A percentile compares a stretch with the other conserved stretches of the same genome.
Conservation (phyloP, 306 rosid species). For the Malus sieversii region DNA sequence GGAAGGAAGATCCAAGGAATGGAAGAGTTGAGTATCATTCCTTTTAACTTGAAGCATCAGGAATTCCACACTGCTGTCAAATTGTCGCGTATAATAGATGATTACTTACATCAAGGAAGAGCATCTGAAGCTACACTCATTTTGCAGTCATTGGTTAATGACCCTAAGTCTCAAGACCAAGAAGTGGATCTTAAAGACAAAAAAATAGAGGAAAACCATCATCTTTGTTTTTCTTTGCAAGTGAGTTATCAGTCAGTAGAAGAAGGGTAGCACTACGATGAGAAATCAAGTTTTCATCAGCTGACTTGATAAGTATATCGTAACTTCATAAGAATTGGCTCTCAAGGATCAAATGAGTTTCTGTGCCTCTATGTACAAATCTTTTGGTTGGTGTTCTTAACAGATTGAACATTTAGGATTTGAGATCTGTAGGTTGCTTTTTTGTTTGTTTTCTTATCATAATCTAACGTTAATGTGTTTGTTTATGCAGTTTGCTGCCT, state of each 20-base stretch:
- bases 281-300: neutral
- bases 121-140: conserved; percentile 51
- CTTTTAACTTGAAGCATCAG: conserved; percentile 32
- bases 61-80: conserved; percentile 51
- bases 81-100: conserved; percentile 56
- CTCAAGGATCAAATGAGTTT: neutral
- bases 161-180: conserved; percentile 27
- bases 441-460: neutral
- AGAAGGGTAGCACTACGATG: neutral
- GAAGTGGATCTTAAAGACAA: conserved; percentile 17
- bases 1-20: conserved; percentile 55
- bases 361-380: neutral
- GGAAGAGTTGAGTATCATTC: conserved; percentile 38
- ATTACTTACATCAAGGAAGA: conserved; percentile 37
- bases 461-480: neutral
- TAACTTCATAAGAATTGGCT: neutral
- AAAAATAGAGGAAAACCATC: conserved; percentile 15
- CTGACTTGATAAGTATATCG: neutral
- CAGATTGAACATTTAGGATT: neutral
- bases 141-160: conserved; percentile 51
- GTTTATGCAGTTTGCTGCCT: conserved; percentile 2
- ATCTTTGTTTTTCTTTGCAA: conserved; percentile 8
- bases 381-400: neutral
- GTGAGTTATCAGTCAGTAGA: neutral
- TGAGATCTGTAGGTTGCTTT: neutral